Conservation (phyloP, 2,329 filamentous ascomycete genomes). For the Arthrobotrys entomopaga region DNA sequence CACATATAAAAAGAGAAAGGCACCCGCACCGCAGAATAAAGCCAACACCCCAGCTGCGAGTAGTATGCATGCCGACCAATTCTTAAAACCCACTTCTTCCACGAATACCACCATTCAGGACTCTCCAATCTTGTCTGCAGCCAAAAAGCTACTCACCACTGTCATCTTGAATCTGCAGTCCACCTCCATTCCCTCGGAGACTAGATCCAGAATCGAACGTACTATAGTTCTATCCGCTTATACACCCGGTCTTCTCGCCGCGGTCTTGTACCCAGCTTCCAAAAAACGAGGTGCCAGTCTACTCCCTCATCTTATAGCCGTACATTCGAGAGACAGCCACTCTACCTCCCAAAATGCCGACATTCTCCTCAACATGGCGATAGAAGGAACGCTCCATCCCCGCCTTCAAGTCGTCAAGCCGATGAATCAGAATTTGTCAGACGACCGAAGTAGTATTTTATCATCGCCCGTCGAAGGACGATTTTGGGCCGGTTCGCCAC, state of each 20-base stretch:
- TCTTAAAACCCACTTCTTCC: constrained; percentile 48
- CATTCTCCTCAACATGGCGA: constrained; percentile 33
- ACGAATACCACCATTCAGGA: constrained; percentile 2
- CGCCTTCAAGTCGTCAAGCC: constrained; percentile 52
- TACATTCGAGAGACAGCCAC: constrained; percentile 13
- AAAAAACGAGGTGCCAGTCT: constrained; percentile 53
- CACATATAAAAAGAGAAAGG: constrained; percentile 50
- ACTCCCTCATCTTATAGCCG: constrained; percentile 56
- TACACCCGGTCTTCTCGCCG: constrained; percentile 57
- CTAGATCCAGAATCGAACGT: constrained; percentile 58
- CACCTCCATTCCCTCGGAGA: constrained; percentile 54
- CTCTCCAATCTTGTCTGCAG: constrained; percentile 36
- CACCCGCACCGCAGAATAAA: constrained; percentile 52
- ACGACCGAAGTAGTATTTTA: constrained; percentile 25
- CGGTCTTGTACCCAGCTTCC: constrained; percentile 56
- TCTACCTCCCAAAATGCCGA: constrained; percentile 1
- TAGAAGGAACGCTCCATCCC: constrained; percentile 43
- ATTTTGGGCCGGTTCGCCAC: constrained; percentile 30
- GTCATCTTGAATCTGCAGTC: constrained; percentile 54
- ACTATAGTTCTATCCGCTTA: constrained; percentile 57
- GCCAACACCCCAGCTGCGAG: constrained; percentile 49
- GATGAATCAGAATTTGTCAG: background rate
- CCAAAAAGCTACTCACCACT: constrained; percentile 53
- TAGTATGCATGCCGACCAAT: constrained; percentile 56
- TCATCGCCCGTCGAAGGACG: constrained; percentile 29